Evolutionary conservation across 805 yeast species (phyloP).

Genomic region (Helenozyma baotianmanensis): DNA sequence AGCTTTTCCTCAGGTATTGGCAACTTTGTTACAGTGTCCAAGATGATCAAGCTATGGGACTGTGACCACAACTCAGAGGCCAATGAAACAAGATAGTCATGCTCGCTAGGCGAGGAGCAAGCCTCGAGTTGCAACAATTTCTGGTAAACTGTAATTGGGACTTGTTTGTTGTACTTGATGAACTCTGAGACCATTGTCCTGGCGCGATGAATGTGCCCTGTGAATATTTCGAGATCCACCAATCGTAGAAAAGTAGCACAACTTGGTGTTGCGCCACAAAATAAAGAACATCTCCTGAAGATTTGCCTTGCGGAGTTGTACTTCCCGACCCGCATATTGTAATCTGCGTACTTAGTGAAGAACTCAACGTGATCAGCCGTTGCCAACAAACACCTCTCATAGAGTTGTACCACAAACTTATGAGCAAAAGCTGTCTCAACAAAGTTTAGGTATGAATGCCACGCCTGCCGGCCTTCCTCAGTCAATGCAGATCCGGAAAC

Average conservation of each 20-base stretch:
- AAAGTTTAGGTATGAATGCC: conserved; percentile 56
- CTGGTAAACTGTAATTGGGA: conserved; percentile 34
- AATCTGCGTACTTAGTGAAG: conserved; percentile 50
- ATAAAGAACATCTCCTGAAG: conserved; percentile 22
- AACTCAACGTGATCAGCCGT: conserved; percentile 42
- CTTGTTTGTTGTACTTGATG: conserved; percentile 14
- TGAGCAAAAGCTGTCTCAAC: conserved; percentile 37
- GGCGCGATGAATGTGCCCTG: conserved; percentile 35
- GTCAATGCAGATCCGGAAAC: too few relatives aligned
- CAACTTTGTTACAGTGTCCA: too few relatives aligned
- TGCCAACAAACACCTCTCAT: conserved; percentile 46
- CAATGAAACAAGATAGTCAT: too few relatives aligned
- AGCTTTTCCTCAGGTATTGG: too few relatives aligned
- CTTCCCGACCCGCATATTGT: conserved; percentile 23
- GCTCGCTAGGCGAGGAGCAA: too few relatives aligned
- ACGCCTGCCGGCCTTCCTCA: conserved; percentile 33
- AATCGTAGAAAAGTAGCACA: conserved; percentile 27
- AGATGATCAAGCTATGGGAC: too few relatives aligned
- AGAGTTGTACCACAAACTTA: conserved; percentile 26
- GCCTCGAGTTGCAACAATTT: conserved; percentile 43
- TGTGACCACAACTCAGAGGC: too few relatives aligned
- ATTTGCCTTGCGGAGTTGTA: conserved; percentile 36
- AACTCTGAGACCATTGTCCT: conserved; percentile 29
- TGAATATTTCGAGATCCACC: conserved; percentile 40
- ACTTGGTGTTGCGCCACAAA: too few relatives aligned